Conservation (phyloP, 345 rosid genomes). For the Triadica sebifera region DNA sequence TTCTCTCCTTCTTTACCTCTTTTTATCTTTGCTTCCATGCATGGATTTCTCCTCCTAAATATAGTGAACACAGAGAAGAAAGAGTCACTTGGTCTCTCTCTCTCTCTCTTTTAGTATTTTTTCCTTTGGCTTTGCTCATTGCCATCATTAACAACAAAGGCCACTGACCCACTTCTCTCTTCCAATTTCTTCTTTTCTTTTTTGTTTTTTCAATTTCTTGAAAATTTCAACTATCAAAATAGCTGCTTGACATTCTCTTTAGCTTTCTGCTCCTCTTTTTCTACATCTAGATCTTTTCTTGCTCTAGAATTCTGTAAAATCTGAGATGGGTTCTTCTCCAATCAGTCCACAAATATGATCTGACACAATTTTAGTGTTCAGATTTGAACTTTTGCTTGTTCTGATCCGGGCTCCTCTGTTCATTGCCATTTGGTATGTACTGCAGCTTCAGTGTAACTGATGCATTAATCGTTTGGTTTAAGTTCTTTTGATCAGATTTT, state of each 20-base stretch:
- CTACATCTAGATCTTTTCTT: constrained; percentile 24
- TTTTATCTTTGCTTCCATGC: constrained; percentile 58
- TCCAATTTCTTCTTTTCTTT: constrained; percentile 19
- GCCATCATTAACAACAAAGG: constrained; percentile 41
- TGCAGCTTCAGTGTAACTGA: constrained; percentile 13
- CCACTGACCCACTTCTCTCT: constrained; percentile 14
- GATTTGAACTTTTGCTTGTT: constrained; percentile 20
- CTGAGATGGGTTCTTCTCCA: not conserved
- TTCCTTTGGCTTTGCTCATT: constrained; percentile 27
- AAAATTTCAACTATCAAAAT: constrained; percentile 24
- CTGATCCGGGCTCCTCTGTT: constrained; percentile 42
- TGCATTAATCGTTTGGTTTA: too few species aligned
- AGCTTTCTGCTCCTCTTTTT: not conserved
- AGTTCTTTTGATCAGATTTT: constrained; percentile 2
- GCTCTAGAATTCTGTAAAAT: constrained; percentile 7
- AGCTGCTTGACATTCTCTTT: constrained; percentile 1
- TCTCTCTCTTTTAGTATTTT: constrained; percentile 7
- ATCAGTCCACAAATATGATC: not conserved
- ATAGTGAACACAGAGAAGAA: constrained; percentile 9
- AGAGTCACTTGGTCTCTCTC: not conserved
- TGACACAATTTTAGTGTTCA: constrained; percentile 2
- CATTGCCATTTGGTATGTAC: not conserved
- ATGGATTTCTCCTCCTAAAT: constrained; percentile 64
- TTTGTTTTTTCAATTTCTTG: constrained; percentile 4
- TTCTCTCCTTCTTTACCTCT: constrained; percentile 14